Percentiles rank a stretch among this genome's conserved stretches.
Conservation (phyloP, 768 basidiomycete genomes). For the Cyathus striatus region DNA sequence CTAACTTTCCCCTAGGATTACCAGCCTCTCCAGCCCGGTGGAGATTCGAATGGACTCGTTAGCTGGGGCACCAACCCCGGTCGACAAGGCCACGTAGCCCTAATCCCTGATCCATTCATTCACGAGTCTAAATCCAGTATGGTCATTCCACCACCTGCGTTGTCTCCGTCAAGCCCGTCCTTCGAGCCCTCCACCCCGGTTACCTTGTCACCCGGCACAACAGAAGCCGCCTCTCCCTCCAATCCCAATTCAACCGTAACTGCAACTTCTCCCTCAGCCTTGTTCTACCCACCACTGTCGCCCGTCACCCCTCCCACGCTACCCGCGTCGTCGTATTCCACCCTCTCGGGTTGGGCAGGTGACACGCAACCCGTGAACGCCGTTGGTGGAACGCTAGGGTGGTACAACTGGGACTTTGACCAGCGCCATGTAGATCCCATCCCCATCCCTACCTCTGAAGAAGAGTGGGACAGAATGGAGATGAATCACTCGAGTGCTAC, state of each 20-base stretch:
- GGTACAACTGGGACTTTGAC: neutral
- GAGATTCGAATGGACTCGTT: constrained; percentile 12
- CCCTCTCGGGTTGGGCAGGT: neutral
- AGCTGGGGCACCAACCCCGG: constrained; percentile 16
- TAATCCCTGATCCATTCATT: constrained; percentile 20
- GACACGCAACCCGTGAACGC: neutral
- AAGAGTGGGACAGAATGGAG: neutral
- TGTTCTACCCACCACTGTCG: neutral
- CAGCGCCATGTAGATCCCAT: neutral
- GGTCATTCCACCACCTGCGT: no score
- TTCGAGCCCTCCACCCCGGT: no score
- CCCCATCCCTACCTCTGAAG: neutral
- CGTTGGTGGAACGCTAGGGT: no score
- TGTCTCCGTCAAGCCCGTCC: no score
- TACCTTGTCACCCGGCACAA: no score
- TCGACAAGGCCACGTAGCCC: constrained; percentile 15
- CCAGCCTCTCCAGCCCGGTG: constrained; percentile 10
- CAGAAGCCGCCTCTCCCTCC: neutral
- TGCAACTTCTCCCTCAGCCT: neutral
- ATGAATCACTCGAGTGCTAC: neutral
- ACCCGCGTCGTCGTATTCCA: neutral
- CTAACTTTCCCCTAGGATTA: constrained; percentile 9
- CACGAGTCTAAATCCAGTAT: no score
- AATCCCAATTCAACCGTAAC: neutral
- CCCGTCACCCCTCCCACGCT: neutral